Evolutionary conservation across 1,139 yeast genomes (phyloP), one percentile per base, ranked within the genome.

Genomic region (Blastobotrys illinoisensis): DNA sequence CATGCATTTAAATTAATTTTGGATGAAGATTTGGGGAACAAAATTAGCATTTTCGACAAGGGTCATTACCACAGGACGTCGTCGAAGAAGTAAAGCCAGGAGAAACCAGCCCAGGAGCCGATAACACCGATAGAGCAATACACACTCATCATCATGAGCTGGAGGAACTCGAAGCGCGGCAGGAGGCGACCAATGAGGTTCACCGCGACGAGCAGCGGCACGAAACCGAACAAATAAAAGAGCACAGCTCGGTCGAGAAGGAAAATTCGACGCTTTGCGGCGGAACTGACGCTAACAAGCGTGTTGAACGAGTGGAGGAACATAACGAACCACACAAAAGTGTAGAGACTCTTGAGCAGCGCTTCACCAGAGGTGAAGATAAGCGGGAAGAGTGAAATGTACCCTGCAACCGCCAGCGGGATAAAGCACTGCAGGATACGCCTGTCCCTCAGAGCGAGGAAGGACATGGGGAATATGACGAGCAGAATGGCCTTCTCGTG

Each of bases 401-500:
- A 88, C 0, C 97, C 97, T 19, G 97, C 81, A 9, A 88, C 81
- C 0, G 85, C 83, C 49, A 91, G 74, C 0, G 93, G 83, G 5
- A 83, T 79, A 59, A 72, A 75, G 7, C 76, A 69, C 18, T 67
- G 60, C 50, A 91, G 71, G 44, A 90, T 73, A 53, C 95, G 78
- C 57, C 85, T 79, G 66, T 90, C 97, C 43, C 80, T 77, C 13
- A 85, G 76, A 1, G 86, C 88, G 44, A 91, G 71, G 67, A 93
- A 86, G 3, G 95, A 79, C 67, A 89, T 82, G 1, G 99, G 99
- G 65, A 95, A 80, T n/a, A 93, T 87, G 1, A 91, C 86, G 32
- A 90, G 71, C 74, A 95, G 78, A 45, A 93, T 83, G 0, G 99
- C 99, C 77, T 93, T 93, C 71, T 91, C 99, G 72, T 93, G 99